phyloP scores from a whole-genome alignment of 1,284 basidiomycete species.

The Trametes hirsuta region DNA sequence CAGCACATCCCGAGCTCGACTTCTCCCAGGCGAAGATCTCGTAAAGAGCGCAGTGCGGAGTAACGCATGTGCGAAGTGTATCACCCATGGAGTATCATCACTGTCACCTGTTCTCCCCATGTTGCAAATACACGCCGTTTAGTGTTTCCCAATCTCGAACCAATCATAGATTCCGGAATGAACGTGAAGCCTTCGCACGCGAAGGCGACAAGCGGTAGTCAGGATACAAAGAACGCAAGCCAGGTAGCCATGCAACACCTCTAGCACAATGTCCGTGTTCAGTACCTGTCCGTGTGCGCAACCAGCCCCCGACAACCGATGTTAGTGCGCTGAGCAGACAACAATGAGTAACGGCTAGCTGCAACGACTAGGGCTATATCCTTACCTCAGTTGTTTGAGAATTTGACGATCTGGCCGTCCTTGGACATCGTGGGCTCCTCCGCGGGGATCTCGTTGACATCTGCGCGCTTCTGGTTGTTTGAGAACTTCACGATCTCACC shows the following conservation, averaged over 20 bases:
- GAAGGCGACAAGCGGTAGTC: slow-evolving; percentile 16
- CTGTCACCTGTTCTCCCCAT: not conserved
- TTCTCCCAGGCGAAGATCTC: slow-evolving; percentile 91
- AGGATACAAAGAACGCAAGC: slow-evolving; percentile 23
- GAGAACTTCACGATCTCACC: slow-evolving; percentile 30
- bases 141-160: slow-evolving; percentile 26
- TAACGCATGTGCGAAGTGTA: not conserved
- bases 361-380: not conserved
- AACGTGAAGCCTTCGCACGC: slow-evolving; percentile 24
- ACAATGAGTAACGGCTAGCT: not conserved
- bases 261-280: slow-evolving; percentile 19
- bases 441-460: slow-evolving; percentile 25
- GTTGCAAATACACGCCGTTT: not conserved
- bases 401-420: slow-evolving; percentile 28
- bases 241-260: slow-evolving; percentile 20
- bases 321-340: not conserved
- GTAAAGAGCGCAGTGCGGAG: slow-evolving; percentile 35
- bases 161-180: slow-evolving; percentile 29
- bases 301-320: not conserved
- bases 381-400: slow-evolving; percentile 14
- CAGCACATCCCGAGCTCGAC: slow-evolving; percentile 90
- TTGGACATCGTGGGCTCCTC: slow-evolving; percentile 28
- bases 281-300: not conserved
- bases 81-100: not conserved
- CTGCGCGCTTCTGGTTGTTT: slow-evolving; percentile 18